Base-by-base conservation (phyloP, 2,329 filamentous ascomycete genomes). In the Calonectria ilicicola region DNA sequence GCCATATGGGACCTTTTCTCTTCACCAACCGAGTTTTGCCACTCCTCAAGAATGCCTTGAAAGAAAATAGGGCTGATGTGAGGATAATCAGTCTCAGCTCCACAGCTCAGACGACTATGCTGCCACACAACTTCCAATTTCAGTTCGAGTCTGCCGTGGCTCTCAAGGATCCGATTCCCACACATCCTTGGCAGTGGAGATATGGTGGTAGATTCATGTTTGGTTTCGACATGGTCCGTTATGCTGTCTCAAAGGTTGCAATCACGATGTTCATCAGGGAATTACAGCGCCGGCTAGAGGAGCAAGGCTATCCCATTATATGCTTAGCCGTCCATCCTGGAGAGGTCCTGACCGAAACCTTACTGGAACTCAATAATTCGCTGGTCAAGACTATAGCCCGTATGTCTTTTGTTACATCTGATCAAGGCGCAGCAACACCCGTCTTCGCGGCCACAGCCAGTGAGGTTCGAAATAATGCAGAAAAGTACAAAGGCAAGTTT, bases 11-110 rank as follows among this genome's bases (percentile, higher is more conserved):
- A 1, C 79, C 77, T 46, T 82, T 80, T 62, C 58, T 79, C 3
- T 68, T 81, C 32, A 78, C 75, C 8, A 79, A 80, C n/a, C 66
- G 75, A 35, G 21, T 82, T 0, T 66, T 83, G 1, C 80, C 81
- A 0, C 72, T 80, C 8, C 73, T 83, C 7, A 77, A 79, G 12
- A 69, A 73, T 5, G 77, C 80, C 3, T 65, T 76, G 1, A 44
- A 21, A 5, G 26, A 71, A 9, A 38, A 65, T 1, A 51, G 53
- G 5, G 64, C 79, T 2, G 80, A 81, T 46, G 80, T 81, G 7
- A 77, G 80, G 3, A 65, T 81, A 27, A 62, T 81, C 21, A 79
- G 65, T 5, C 32, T 81, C 21, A 66, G 67, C 46, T 81, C 79
- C 26, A 76, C 65, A 27, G 76, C 72, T 19, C 66, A 56, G 9